phyloP scores from a whole-genome alignment of 768 basidiomycete species.

The Jaapia argillacea region DNA sequence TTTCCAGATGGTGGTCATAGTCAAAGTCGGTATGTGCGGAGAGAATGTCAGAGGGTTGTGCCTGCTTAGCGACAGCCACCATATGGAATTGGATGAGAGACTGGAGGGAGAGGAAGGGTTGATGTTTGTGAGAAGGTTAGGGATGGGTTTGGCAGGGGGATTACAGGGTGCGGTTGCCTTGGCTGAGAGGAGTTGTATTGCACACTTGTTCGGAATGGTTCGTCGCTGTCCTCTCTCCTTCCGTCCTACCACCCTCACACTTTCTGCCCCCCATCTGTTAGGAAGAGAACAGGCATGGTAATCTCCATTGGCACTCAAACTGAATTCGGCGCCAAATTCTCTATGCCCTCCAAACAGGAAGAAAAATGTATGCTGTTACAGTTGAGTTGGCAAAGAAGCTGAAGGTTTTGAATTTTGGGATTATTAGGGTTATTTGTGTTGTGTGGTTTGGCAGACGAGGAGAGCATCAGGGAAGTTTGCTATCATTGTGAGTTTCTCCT shows the following conservation, averaged over 20 bases:
- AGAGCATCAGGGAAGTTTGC: slow-evolving; percentile 98
- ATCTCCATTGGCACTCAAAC: slow-evolving; percentile 80
- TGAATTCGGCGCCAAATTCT: slow-evolving; percentile 93
- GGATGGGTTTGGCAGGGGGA: slow-evolving; percentile 43
- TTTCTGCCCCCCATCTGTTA: slow-evolving; percentile 14
- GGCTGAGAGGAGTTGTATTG: slow-evolving; percentile 80
- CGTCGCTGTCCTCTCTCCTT: slow-evolving; percentile 49
- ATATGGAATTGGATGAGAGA: slow-evolving; percentile 96
- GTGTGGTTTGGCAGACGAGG: slow-evolving; percentile 81
- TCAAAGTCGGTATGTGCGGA: no score
- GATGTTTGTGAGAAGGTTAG: slow-evolving; percentile 47
- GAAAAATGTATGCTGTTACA: slow-evolving; percentile 92
- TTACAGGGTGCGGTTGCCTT: slow-evolving; percentile 44
- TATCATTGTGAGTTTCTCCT: slow-evolving; percentile 36
- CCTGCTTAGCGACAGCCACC: slow-evolving; percentile 65
- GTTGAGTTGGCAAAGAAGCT: slow-evolving; percentile 83
- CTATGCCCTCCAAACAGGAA: slow-evolving; percentile 95
- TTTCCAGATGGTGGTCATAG: no score
- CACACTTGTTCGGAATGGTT: slow-evolving; percentile 94
- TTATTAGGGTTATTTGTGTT: slow-evolving; percentile 89
- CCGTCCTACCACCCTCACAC: not conserved
- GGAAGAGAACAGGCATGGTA: slow-evolving; percentile 82
- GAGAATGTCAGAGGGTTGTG: no score
- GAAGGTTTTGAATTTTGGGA: slow-evolving; percentile 82
- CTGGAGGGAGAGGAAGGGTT: slow-evolving; percentile 82